Conservation (phyloP, 1,284 basidiomycete species). For the Anthracocystis setariae region DNA sequence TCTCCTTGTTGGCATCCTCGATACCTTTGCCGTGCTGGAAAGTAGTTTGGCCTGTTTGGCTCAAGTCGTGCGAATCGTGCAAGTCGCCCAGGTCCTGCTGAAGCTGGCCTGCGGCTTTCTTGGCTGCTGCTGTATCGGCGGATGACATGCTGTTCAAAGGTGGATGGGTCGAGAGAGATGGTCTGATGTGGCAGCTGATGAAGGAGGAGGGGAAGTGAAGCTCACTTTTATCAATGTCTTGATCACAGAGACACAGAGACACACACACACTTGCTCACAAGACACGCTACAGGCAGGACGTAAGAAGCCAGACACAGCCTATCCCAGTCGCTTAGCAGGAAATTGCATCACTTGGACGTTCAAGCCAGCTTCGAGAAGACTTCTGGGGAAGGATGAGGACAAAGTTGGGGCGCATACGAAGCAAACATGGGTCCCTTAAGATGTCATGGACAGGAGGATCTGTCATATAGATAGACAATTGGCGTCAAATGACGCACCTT, state of each 20-base stretch:
- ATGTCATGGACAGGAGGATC: no score
- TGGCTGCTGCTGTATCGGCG: conserved; percentile 36
- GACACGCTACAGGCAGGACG: neutral
- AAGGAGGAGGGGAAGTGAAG: no score
- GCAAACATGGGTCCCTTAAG: no score
- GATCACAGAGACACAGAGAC: no score
- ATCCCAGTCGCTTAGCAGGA: neutral
- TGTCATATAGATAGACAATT: no score
- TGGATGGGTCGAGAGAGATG: neutral
- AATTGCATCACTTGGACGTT: conserved; percentile 1
- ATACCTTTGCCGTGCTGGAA: conserved; percentile 35
- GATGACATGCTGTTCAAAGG: conserved; percentile 21
- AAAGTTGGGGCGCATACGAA: no score
- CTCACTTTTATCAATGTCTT: no score
- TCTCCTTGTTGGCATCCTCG: conserved; percentile 26
- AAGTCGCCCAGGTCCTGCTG: conserved; percentile 27
- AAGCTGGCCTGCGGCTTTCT: conserved; percentile 42
- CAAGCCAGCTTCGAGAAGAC: no score
- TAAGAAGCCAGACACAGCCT: neutral
- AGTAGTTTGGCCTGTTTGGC: conserved; percentile 21
- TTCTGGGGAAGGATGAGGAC: no score
- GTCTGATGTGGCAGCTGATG: no score
- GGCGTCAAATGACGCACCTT: conserved; percentile 12
- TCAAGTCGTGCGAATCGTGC: conserved; percentile 15
- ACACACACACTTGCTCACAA: neutral